These are phyloP conservation scores for Austroboletus eburneus DNA, from an alignment of 768 basidiomycete species.

Conservation along the genomic window DNA sequence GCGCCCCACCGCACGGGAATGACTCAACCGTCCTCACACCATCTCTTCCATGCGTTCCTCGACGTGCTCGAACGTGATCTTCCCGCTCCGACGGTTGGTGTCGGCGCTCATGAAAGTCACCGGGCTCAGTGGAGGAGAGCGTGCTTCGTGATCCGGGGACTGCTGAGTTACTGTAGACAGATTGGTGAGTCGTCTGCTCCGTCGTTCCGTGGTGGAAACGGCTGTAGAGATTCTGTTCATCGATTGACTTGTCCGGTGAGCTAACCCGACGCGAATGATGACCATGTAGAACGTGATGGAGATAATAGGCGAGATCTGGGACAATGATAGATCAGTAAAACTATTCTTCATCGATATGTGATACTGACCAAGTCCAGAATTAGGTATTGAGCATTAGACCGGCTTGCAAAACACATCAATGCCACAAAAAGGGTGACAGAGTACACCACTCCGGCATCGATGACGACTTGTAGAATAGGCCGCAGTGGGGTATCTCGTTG, in stretches of 20 bases:
- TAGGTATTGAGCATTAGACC: slow-evolving; percentile 29
- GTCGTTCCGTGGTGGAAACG: background rate
- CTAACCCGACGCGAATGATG: slow-evolving; percentile 5
- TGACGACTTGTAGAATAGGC: slow-evolving; percentile 20
- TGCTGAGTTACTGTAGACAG: no score
- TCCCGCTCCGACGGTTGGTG: background rate
- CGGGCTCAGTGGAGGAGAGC: background rate
- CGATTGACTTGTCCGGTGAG: background rate
- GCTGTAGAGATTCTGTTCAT: background rate
- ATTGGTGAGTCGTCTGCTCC: no score
- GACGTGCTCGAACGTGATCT: background rate
- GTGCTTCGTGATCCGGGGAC: background rate
- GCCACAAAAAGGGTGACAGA: slow-evolving; percentile 31
- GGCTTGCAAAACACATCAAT: slow-evolving; percentile 25
- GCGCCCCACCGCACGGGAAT: background rate
- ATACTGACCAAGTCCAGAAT: slow-evolving; percentile 32
- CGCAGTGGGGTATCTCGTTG: background rate
- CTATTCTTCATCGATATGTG: background rate
- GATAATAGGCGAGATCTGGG: slow-evolving; percentile 5
- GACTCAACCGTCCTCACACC: background rate
- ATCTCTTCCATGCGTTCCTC: background rate
- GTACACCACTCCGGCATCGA: slow-evolving; percentile 35
- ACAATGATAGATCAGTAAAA: background rate
- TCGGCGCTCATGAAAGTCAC: background rate
- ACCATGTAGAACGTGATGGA: slow-evolving; percentile 14